Base-by-base conservation (phyloP, 768 basidiomycete species). In the Suillus brevipes region DNA sequence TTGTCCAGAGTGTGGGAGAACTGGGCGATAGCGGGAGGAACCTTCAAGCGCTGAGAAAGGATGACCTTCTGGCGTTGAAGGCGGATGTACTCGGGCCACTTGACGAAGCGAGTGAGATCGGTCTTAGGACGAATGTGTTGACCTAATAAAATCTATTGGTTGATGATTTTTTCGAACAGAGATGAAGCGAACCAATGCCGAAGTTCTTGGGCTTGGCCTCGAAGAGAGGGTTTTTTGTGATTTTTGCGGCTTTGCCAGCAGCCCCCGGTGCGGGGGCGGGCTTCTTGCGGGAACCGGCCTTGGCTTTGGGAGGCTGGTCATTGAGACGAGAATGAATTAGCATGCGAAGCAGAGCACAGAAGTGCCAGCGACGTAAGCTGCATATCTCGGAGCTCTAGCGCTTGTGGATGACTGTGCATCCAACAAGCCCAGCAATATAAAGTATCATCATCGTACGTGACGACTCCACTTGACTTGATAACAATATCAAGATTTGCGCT, bases 1-100 rank as follows among this genome's bases (percentile, higher is more conserved):
- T 97, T 98, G 87, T 99, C 97, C 75, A 99, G 85, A 53, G 95
- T 95, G 87, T 91, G 86, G n/a, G 89, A 88, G 85, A 99, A 98
- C 78, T 99, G 97, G 57, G 95, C 93, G 72, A 99, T 96, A 71
- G 97, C 94, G 47, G 97, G 97, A 70, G 97, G 97, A 34, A 97
- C 95, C 87, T 99, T 99, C 72, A 99, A 85, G 73, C 97, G 94
- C 82, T 98, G 95, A 86, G 92, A 83, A 66, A 99, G 90, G 81
- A 99, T 97, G 74, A 98, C 94, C 84, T 98, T 98, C 81, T 98
- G 95, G 77, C 97, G 89, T 77, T 99, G 97, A 55, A 99, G 90
- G 75, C 95, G 94, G 71, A 99, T 88, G 75, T 99, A 99, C 83
- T 96, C 94, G 71, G 97, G 97, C 97, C 97, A 99, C 80, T 97